Conservation (phyloP, 1,284 basidiomycete species). For the Malassezia restricta region DNA sequence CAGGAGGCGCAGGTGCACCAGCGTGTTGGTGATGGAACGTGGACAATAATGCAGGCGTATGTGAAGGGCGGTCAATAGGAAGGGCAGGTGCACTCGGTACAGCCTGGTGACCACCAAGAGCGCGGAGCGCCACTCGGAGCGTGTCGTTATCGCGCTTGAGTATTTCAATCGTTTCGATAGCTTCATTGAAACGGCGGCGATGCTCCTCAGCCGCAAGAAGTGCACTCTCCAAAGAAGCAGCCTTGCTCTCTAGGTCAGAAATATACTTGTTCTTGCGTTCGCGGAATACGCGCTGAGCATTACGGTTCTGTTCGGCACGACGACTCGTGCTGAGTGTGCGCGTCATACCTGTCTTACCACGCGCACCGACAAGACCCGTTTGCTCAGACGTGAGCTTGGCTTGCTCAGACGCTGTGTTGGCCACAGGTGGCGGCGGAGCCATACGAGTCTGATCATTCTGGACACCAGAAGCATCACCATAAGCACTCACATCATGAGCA, state of each 20-base stretch:
- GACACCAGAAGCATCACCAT: slow-evolving; percentile 7
- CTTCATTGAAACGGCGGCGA: slow-evolving; percentile 23
- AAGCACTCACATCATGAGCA: slow-evolving; percentile 4
- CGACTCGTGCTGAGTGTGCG: slow-evolving; percentile 30
- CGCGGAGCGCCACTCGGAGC: slow-evolving; percentile 28
- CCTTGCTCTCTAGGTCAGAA: slow-evolving; percentile 10
- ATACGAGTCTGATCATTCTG: slow-evolving; percentile 11
- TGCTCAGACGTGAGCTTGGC: slow-evolving; percentile 14
- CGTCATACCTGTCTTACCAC: slow-evolving; percentile 16
- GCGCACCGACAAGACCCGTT: slow-evolving; percentile 15
- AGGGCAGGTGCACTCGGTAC: slow-evolving; percentile 17
- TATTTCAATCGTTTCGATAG: slow-evolving; percentile 30
- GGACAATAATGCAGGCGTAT: slow-evolving; percentile 5
- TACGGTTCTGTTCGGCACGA: slow-evolving; percentile 29
- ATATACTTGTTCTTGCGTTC: slow-evolving; percentile 22
- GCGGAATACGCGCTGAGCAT: slow-evolving; percentile 24
- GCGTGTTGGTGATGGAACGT: slow-evolving; percentile 1
- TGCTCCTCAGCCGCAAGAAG: slow-evolving; percentile 27
- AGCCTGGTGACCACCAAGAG: slow-evolving; percentile 24
- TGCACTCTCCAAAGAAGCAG: slow-evolving; percentile 20
- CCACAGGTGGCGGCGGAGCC: neutral
- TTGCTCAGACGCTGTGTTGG: neutral
- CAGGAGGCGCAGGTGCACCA: neutral
- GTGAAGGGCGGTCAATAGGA: slow-evolving; percentile 11
- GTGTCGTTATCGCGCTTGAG: slow-evolving; percentile 33